These are phyloP conservation scores for Canavalia gladiata DNA, from an alignment of 306 rosid species.

Conservation along the genomic window DNA sequence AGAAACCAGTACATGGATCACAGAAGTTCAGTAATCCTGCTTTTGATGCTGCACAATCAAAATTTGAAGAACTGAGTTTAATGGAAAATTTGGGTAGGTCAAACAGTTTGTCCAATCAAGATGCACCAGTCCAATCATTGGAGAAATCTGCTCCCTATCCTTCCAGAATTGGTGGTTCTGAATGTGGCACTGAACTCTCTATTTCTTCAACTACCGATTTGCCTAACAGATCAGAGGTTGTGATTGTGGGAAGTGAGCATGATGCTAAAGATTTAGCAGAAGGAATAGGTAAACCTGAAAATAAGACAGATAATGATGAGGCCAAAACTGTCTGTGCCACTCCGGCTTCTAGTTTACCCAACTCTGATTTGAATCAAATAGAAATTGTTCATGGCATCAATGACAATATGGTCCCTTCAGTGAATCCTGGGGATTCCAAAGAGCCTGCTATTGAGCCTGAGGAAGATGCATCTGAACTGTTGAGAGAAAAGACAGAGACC, in stretches of 20 bases:
- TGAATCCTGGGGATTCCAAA: constrained; percentile 50
- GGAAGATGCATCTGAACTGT: constrained; percentile 53
- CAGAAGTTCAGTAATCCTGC: constrained; percentile 75
- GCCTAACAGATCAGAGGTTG: constrained; percentile 76
- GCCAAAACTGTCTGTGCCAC: constrained; percentile 41
- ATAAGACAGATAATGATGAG: constrained; percentile 43
- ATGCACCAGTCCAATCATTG: constrained; percentile 59
- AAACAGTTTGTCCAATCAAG: constrained; percentile 56
- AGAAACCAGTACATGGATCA: constrained; percentile 64
- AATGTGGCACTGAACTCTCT: constrained; percentile 85
- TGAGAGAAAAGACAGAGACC: constrained; percentile 52
- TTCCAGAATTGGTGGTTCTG: constrained; percentile 76
- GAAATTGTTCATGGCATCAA: constrained; percentile 51
- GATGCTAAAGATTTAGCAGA: constrained; percentile 61
- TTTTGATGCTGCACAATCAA: constrained; percentile 76
- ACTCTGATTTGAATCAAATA: constrained; percentile 48
- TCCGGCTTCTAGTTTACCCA: constrained; percentile 46
- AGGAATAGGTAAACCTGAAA: constrained; percentile 54
- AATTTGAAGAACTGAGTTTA: constrained; percentile 74
- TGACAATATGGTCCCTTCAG: constrained; percentile 48
- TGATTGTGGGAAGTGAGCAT: constrained; percentile 59
- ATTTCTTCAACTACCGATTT: constrained; percentile 91
- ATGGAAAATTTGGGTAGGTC: constrained; percentile 55
- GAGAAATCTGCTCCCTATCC: constrained; percentile 61
- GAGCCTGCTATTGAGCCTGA: constrained; percentile 53